Percentiles rank a stretch among this genome's conserved stretches.
phyloP scores from a whole-genome alignment of 306 rosid genomes.

The Echinosophora koreensis region DNA sequence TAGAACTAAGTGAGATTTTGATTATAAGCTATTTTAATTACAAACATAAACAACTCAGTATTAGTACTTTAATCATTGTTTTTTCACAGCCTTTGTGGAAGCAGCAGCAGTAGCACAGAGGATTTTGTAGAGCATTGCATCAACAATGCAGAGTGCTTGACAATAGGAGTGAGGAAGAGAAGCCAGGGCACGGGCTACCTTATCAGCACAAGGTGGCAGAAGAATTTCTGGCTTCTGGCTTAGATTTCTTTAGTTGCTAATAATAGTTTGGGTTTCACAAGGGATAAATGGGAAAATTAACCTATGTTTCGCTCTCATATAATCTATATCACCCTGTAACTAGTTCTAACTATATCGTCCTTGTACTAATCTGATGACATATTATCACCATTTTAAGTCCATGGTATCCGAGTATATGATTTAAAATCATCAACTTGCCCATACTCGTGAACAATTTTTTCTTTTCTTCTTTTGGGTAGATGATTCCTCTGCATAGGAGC shows the following conservation, averaged over 20 bases:
- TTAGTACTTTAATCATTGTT: not conserved
- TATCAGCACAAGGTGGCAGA: slow-evolving; percentile 96
- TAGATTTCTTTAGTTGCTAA: slow-evolving; percentile 44
- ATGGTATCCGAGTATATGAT: slow-evolving; percentile 4
- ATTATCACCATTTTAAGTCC: slow-evolving; percentile 12
- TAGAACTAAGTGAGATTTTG: not conserved
- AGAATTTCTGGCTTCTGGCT: slow-evolving; percentile 97
- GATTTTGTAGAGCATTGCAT: slow-evolving; percentile 90
- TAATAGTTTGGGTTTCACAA: slow-evolving; percentile 11
- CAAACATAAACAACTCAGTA: not conserved
- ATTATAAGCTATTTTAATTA: not conserved
- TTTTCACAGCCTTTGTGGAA: slow-evolving; percentile 77
- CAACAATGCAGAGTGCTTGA: slow-evolving; percentile 82
- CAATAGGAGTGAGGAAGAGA: slow-evolving; percentile 94
- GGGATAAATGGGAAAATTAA: slow-evolving; percentile 39
- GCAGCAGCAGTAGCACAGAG: slow-evolving; percentile 60
- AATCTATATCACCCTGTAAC: slow-evolving; percentile 55
- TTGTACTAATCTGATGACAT: slow-evolving; percentile 30
- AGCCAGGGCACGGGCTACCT: slow-evolving; percentile 87
- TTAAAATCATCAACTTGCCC: slow-evolving; percentile 26
- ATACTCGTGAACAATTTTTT: not conserved
- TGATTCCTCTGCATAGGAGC: not conserved
- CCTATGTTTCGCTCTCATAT: slow-evolving; percentile 38
- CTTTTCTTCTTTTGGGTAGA: not conserved
- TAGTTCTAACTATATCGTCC: slow-evolving; percentile 53